phyloP scores from a whole-genome alignment of 2,329 filamentous ascomycete genomes.

The Aspergillus hortae region DNA sequence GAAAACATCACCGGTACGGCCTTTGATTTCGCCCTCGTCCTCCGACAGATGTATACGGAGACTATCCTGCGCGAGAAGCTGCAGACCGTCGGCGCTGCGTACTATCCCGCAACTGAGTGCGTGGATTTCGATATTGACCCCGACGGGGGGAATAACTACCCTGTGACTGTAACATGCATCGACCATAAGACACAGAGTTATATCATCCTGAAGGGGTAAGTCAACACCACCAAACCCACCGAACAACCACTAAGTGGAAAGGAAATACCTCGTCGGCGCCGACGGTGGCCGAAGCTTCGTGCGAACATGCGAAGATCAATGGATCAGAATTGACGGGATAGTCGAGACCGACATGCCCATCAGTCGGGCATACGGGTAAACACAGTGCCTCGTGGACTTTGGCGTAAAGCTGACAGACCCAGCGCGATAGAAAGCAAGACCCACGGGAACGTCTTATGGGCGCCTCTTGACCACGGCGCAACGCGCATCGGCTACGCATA shows the following conservation, averaged over 20 bases:
- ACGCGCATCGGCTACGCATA: conserved; percentile 18
- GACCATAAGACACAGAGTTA: not conserved
- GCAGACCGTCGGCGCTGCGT: conserved; percentile 22
- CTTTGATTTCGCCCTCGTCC: conserved; percentile 52
- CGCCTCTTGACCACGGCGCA: conserved; percentile 21
- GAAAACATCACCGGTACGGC: conserved; percentile 51
- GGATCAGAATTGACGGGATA: conserved; percentile 20
- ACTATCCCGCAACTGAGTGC: not conserved
- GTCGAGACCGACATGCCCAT: conserved; percentile 26
- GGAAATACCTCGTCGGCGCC: conserved; percentile 41
- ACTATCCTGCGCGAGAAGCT: conserved; percentile 44
- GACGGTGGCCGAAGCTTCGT: conserved; percentile 50
- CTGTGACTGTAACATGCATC: not conserved
- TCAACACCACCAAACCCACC: not conserved
- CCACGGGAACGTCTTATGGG: conserved; percentile 29
- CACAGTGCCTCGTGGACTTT: no score
- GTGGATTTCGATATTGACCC: not conserved
- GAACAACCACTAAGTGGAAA: not conserved
- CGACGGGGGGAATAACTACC: not conserved
- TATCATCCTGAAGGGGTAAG: not conserved
- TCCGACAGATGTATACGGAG: conserved; percentile 56
- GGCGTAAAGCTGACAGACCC: not conserved
- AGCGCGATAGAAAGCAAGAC: conserved; percentile 13
- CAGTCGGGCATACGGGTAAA: not conserved
- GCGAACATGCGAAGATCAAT: conserved; percentile 33